Evolutionary conservation across 305 asterid genomes (phyloP).

Genomic region (Solanum hybrid): DNA sequence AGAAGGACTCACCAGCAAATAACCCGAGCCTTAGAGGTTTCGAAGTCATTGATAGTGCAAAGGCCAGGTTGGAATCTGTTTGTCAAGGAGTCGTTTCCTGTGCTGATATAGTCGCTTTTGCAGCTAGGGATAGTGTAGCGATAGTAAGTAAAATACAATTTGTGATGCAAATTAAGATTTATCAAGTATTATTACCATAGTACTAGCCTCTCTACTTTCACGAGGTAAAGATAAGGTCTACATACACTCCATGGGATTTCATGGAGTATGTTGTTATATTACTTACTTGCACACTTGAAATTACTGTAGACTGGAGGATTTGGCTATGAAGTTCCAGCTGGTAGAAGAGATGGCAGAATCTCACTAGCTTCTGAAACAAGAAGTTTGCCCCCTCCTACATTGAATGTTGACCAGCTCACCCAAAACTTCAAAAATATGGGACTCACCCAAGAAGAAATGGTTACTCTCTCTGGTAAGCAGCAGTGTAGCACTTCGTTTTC

Average conservation of each 20-base stretch:
- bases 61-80: slow-evolving; percentile 38
- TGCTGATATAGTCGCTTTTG: slow-evolving; percentile 74
- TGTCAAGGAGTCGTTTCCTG: slow-evolving; percentile 59
- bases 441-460: slow-evolving; percentile 70
- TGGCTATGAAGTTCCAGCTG: slow-evolving; percentile 56
- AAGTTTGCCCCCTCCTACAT: slow-evolving; percentile 45
- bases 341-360: slow-evolving; percentile 70
- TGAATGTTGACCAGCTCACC: slow-evolving; percentile 44
- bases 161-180: background rate
- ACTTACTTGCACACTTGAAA: background rate
- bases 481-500: background rate
- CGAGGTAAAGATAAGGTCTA: background rate
- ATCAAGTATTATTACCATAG: background rate
- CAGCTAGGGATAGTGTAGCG: slow-evolving; percentile 72
- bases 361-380: slow-evolving; percentile 33
- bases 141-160: slow-evolving; percentile 24
- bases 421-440: slow-evolving; percentile 46
- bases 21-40: slow-evolving; percentile 69
- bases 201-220: background rate
- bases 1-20: slow-evolving; percentile 66
- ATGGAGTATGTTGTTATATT: background rate
- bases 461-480: slow-evolving; percentile 64
- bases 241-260: background rate
- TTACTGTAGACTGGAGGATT: slow-evolving; percentile 46
- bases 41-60: slow-evolving; percentile 57